These are phyloP conservation scores for Nicotiana benthamiana DNA, from an alignment of 257 asterid genomes.

Conservation along the genomic window DNA sequence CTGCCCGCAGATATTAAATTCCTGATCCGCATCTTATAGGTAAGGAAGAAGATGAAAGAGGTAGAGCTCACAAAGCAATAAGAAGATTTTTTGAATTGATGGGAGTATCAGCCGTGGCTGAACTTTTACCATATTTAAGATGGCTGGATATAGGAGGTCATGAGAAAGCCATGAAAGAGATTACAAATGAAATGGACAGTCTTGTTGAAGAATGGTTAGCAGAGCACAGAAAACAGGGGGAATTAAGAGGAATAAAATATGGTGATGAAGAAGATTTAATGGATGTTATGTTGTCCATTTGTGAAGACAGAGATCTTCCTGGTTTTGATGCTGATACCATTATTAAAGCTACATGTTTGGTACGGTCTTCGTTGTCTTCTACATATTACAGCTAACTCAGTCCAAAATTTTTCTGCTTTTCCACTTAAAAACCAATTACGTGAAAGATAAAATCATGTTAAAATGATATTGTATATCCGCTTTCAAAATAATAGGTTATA, in stretches of 20 bases:
- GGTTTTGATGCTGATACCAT: slow-evolving; percentile 19
- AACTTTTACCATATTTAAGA: slow-evolving; percentile 19
- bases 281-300: slow-evolving; percentile 17
- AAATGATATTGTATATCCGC: too few species aligned
- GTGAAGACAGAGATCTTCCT: neutral
- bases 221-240: slow-evolving; percentile 13
- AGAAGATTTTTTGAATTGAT: slow-evolving; percentile 10
- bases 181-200: slow-evolving; percentile 11
- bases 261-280: slow-evolving; percentile 16
- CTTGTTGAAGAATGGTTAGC: slow-evolving; percentile 21
- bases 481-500: too few species aligned
- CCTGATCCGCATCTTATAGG: neutral
- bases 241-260: neutral
- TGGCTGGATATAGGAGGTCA: slow-evolving; percentile 28
- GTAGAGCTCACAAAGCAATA: slow-evolving; percentile 2
- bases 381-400: too few species aligned
- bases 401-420: too few species aligned
- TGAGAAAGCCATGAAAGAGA: slow-evolving; percentile 20
- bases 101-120: slow-evolving; percentile 12
- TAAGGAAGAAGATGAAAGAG: neutral
- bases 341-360: slow-evolving; percentile 27
- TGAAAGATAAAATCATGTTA: too few species aligned
- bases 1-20: neutral
- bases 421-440: too few species aligned
- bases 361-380: neutral